Evolutionary conservation across 2,329 filamentous ascomycete genomes (phyloP), one percentile per base, ranked within the genome.

Genomic region (Whalleya microplaca): DNA sequence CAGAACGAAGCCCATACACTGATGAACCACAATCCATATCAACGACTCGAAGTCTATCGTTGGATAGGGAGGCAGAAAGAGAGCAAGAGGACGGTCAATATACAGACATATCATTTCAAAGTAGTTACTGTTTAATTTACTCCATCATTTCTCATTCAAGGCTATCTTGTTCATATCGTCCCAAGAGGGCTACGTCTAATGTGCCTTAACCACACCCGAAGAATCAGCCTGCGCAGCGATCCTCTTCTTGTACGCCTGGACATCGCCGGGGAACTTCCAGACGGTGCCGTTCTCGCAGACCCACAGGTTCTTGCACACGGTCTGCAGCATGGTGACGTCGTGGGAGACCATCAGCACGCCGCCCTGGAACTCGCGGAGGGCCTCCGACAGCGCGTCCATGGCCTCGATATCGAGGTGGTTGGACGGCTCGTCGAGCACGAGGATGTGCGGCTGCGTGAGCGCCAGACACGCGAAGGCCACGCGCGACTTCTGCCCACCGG

Each of bases 371-470:
- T 88, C 85, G 66, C 86, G 84, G 66, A 99, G 80, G 16, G 95
- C 95, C 27, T 89, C 86, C 3, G 91, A 88, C 50, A 99, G 80
- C 10, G 95, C 94, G 74, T 99, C 95, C 95, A 99, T 97, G 63
- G 95, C 95, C 75, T 99, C 95, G 67, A 99, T 98, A 85, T 99
- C 95, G 68, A 99, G 80, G 76, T 99, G 95, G 80, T 99, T 99
- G 63, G 92, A 96, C 73, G 95, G 95, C 76, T 99, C 95, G 83
- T 99, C 95, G 48, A 99, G 90, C 59, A 99, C 94, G 45, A 99
- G 83, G 64, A 99, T 98, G 72, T 99, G 95, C 18, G 95, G 95
- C 75, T 98, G 96, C 47, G 88, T 91, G 64, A 99, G 80, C 0
- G 92, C 94, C 59, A 99, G 77, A 72, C 94, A 98, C n/a, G 95